Conservation (phyloP, 2,329 filamentous ascomycete species). For the Chrysoporthe cubensis region DNA sequence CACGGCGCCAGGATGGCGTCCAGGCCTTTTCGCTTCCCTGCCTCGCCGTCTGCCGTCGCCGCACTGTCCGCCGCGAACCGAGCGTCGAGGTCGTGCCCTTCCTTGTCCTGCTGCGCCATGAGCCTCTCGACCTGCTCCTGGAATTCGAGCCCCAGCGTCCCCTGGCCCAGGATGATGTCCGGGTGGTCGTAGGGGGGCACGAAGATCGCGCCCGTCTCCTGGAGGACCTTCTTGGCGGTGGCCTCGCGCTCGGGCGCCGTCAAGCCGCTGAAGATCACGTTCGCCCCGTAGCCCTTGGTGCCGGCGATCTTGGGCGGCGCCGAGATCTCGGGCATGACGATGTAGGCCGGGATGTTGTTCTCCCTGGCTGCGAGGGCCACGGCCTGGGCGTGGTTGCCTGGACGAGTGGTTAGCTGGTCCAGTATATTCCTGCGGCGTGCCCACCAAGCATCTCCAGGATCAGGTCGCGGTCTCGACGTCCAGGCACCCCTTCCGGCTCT, state of each 20-base stretch:
- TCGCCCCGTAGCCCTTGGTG: constrained; percentile 76
- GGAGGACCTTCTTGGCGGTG: constrained; percentile 69
- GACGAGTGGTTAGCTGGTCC: constrained; percentile 12
- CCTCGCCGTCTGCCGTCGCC: neutral
- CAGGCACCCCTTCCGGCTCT: too few relatives aligned
- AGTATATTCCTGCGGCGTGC: neutral
- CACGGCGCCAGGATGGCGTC: constrained; percentile 81
- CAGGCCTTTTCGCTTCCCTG: constrained; percentile 44
- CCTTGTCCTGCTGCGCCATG: constrained; percentile 39
- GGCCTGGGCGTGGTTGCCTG: constrained; percentile 94
- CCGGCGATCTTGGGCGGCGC: constrained; percentile 86
- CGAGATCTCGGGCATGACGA: constrained; percentile 90
- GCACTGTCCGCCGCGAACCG: neutral
- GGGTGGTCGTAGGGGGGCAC: constrained; percentile 93
- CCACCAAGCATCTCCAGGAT: neutral
- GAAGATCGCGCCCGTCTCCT: constrained; percentile 73
- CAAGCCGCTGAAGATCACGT: constrained; percentile 79
- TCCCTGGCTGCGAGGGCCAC: constrained; percentile 81
- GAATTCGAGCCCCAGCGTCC: constrained; percentile 84
- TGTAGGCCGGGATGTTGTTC: constrained; percentile 76
- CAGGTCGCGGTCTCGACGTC: neutral
- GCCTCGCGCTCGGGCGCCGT: constrained; percentile 82
- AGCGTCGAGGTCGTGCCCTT: neutral
- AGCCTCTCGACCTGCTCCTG: constrained; percentile 70
- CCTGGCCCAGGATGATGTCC: constrained; percentile 89